A percentile compares a stretch with the other conserved stretches of the same genome.
phyloP scores from a whole-genome alignment of 2,329 filamentous ascomycete species.

The Talaromyces sp. region DNA sequence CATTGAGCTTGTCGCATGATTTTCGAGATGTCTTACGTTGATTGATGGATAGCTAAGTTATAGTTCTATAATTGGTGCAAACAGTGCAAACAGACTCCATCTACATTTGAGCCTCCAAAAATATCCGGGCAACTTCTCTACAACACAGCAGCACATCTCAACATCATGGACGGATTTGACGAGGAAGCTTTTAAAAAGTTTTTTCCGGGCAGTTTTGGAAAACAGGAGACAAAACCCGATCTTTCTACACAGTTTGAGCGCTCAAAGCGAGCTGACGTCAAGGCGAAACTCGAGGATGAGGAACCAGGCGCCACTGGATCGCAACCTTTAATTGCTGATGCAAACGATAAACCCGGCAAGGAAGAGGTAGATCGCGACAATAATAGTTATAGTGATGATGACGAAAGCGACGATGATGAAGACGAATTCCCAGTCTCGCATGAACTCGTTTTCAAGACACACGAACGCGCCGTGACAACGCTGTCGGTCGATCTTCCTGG shows the following conservation, averaged over 20 bases:
- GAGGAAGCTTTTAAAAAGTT: slow-evolving; percentile 54
- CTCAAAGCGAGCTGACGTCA: slow-evolving; percentile 60
- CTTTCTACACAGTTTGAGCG: slow-evolving; percentile 77
- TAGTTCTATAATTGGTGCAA: background rate
- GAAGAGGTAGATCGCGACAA: slow-evolving; percentile 25
- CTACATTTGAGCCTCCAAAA: background rate
- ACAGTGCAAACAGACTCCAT: slow-evolving; percentile 11
- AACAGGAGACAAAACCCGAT: slow-evolving; percentile 70
- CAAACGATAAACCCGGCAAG: slow-evolving; percentile 24
- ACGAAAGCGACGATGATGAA: slow-evolving; percentile 60
- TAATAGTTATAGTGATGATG: slow-evolving; percentile 49
- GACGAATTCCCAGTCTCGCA: slow-evolving; percentile 91
- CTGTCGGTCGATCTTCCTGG: slow-evolving; percentile 82
- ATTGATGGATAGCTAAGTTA: slow-evolving; percentile 4
- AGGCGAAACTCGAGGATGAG: slow-evolving; percentile 30
- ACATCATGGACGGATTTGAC: slow-evolving; percentile 43
- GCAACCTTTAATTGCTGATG: slow-evolving; percentile 14
- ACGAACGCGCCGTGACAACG: slow-evolving; percentile 81
- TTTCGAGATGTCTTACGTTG: background rate
- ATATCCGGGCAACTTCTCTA: background rate
- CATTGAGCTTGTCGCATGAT: background rate
- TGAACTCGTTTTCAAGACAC: slow-evolving; percentile 87
- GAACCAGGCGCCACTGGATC: background rate
- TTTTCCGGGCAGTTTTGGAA: slow-evolving; percentile 80
- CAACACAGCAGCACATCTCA: background rate